A percentile compares a stretch with the other conserved stretches of the same genome.
Evolutionary conservation across 306 rosid species (phyloP).

Genomic region (cucumber (Cucumis sativus)): Cucumber_9930_V3 NC_026660.2:6740501-6741000

Average conservation of each 20-base stretch:
- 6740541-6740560: background rate
- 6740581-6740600: background rate
- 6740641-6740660: background rate
- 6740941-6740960: no score
- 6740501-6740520: background rate
- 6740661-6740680: background rate
- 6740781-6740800: no score
- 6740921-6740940: no score
- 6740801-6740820: no score
- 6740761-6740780: no score
- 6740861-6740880: no score
- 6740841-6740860: no score
- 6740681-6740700: background rate
- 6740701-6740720: background rate
- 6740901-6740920: no score
- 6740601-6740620: background rate
- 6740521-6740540: background rate
- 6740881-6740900: no score
- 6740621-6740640: background rate
- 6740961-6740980: no score
- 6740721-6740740: background rate
- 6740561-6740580: background rate
- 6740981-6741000: no score
- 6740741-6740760: background rate
- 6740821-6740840: no score